Percentiles rank a stretch among this genome's conserved stretches.
These are phyloP conservation scores for Tetracladium setigerum DNA, from an alignment of 495 filamentous ascomycete species.

Conservation along the genomic window DNA sequence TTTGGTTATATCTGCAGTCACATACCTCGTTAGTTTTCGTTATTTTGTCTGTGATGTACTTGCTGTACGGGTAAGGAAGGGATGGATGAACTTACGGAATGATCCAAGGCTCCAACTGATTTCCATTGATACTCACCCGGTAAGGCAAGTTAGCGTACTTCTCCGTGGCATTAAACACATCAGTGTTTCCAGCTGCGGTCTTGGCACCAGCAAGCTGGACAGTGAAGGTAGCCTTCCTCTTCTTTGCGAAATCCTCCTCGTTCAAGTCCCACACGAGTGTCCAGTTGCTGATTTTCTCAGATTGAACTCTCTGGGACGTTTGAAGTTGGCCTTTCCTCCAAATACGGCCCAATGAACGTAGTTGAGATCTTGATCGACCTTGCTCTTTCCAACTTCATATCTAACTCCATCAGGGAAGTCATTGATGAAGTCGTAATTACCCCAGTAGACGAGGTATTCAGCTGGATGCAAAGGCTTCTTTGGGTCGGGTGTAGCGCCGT, in stretches of 20 bases:
- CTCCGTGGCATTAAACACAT: conserved; percentile 39
- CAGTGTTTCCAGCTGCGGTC: conserved; percentile 47
- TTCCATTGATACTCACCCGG: conserved; percentile 34
- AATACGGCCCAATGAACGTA: conserved; percentile 50
- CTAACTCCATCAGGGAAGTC: conserved; percentile 46
- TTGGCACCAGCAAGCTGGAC: conserved; percentile 51
- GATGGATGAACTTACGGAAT: conserved; percentile 32
- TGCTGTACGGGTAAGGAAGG: neutral
- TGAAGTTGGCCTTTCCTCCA: conserved; percentile 31
- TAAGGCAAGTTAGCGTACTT: conserved; percentile 37
- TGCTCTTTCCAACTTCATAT: conserved; percentile 42
- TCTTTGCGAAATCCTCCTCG: conserved; percentile 11
- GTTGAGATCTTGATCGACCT: conserved; percentile 38
- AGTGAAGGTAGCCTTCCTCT: conserved; percentile 40
- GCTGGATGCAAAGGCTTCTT: conserved; percentile 38
- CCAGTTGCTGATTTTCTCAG: conserved; percentile 43
- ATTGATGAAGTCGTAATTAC: conserved; percentile 40
- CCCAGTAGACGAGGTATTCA: conserved; percentile 50
- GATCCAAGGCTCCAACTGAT: conserved; percentile 34
- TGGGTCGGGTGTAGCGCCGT: conserved; percentile 34
- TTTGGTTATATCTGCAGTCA: conserved; percentile 29
- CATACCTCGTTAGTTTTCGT: conserved; percentile 7
- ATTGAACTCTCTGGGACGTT: conserved; percentile 16
- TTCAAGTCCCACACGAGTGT: conserved; percentile 42
- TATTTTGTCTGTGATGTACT: too few relatives aligned